phyloP scores from a whole-genome alignment of 352 stramenopile species.

The Phytophthora litchii region DNA sequence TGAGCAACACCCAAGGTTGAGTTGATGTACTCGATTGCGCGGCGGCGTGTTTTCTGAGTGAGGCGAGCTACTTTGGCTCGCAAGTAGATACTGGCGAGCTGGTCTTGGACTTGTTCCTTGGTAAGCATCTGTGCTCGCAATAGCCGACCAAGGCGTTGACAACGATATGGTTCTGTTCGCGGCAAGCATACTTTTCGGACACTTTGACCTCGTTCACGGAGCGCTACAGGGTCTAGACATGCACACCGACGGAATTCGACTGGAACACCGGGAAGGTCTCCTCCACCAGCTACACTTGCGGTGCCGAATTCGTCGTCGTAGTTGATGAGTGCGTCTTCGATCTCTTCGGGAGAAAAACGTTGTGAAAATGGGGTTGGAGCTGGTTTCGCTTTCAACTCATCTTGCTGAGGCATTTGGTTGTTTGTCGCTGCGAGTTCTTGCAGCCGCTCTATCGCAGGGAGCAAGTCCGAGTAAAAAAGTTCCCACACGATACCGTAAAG shows the following conservation, averaged over 20 bases:
- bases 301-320: slow-evolving; percentile 64
- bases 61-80: slow-evolving; percentile 56
- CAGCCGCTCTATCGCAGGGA: slow-evolving; percentile 50
- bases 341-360: slow-evolving; percentile 45
- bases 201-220: slow-evolving; percentile 26
- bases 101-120: slow-evolving; percentile 65
- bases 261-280: slow-evolving; percentile 14
- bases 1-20: slow-evolving; percentile 50
- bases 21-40: slow-evolving; percentile 70
- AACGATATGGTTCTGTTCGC: slow-evolving; percentile 44
- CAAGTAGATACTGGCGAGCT: slow-evolving; percentile 64
- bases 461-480: slow-evolving; percentile 49
- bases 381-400: not conserved
- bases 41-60: slow-evolving; percentile 52
- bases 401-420: not conserved
- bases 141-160: slow-evolving; percentile 50
- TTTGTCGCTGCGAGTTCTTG: slow-evolving; percentile 4
- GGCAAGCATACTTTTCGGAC: slow-evolving; percentile 58
- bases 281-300: slow-evolving; percentile 28
- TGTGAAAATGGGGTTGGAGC: slow-evolving; percentile 20
- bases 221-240: slow-evolving; percentile 49
- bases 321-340: slow-evolving; percentile 60
- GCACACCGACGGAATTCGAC: slow-evolving; percentile 54
- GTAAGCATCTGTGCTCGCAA: slow-evolving; percentile 71
- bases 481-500: slow-evolving; percentile 69